Percentiles rank a stretch among this genome's conserved stretches.
phyloP scores from a whole-genome alignment of 169 alveolate species.

The Theileria equi region DNA sequence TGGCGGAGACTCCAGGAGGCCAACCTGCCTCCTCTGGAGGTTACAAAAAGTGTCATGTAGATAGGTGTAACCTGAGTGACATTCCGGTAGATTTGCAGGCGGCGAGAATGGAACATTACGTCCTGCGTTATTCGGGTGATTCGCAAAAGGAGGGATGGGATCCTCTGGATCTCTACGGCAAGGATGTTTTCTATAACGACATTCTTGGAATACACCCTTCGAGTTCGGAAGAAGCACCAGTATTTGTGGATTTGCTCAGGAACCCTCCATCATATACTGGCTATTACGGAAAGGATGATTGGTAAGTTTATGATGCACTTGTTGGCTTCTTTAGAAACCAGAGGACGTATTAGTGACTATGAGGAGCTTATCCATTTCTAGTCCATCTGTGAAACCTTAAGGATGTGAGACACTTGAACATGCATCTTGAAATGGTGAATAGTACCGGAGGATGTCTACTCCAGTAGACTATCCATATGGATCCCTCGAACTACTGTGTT shows the following conservation, averaged over 20 bases:
- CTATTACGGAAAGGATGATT: slow-evolving; percentile 54
- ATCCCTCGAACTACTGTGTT: too few relatives aligned
- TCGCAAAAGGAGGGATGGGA: slow-evolving; percentile 12
- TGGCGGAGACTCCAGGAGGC: neutral
- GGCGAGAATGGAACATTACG: slow-evolving; percentile 54
- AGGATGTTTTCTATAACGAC: slow-evolving; percentile 32
- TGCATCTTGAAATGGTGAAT: too few relatives aligned
- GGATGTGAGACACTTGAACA: too few relatives aligned
- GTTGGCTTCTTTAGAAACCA: too few relatives aligned
- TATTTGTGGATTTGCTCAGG: slow-evolving; percentile 50
- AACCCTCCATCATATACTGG: slow-evolving; percentile 69
- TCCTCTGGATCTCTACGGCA: slow-evolving; percentile 35
- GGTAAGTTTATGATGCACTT: slow-evolving; percentile 29
- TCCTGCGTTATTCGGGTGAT: slow-evolving; percentile 27
- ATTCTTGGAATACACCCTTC: slow-evolving; percentile 29
- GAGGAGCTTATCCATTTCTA: too few relatives aligned
- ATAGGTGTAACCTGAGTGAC: slow-evolving; percentile 45
- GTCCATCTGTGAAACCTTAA: too few relatives aligned
- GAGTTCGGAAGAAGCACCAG: slow-evolving; percentile 25
- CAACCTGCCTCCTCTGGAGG: slow-evolving; percentile 13
- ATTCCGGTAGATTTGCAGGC: slow-evolving; percentile 4
- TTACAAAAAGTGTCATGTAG: slow-evolving; percentile 60
- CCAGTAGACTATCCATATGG: too few relatives aligned
- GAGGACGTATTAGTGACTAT: too few relatives aligned
- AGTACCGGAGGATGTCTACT: too few relatives aligned